Evolutionary conservation across 2,329 filamentous ascomycete species (phyloP).

Genomic region (Rutstroemia sp.): DNA sequence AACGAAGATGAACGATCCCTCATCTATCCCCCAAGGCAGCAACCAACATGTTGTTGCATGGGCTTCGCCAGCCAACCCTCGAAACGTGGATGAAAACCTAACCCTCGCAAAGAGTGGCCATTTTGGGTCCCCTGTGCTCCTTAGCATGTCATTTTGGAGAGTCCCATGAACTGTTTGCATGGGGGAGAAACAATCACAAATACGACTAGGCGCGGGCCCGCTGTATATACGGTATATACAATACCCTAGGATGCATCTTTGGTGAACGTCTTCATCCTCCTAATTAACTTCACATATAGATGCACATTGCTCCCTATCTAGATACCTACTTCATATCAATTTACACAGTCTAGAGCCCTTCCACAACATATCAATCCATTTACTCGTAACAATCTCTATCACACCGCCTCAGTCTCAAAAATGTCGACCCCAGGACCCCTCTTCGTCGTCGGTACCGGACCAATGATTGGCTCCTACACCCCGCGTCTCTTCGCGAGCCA

Average conservation of each 20-base stretch:
- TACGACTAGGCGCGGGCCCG: no score
- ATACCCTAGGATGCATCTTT: not conserved
- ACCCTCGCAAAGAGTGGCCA: no score
- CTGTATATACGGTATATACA: no score
- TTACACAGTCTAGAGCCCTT: not conserved
- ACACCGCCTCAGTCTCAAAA: not conserved
- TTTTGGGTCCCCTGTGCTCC: no score
- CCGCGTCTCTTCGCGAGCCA: conserved; percentile 1
- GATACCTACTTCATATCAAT: not conserved
- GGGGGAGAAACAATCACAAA: no score
- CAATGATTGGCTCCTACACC: conserved; percentile 7
- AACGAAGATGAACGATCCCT: no score
- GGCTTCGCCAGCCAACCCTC: no score
- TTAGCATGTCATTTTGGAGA: no score
- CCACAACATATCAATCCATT: not conserved
- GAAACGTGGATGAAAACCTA: no score
- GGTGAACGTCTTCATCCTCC: not conserved
- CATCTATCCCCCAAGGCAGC: no score
- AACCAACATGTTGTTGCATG: no score
- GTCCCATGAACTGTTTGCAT: no score
- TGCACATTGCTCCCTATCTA: not conserved
- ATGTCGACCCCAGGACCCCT: conserved; percentile 7
- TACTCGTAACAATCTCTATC: not conserved
- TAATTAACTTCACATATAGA: not conserved
- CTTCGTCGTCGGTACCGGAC: conserved; percentile 4